phyloP scores from a whole-genome alignment of 2,329 filamentous ascomycete species.

The Cladosporium velox region DNA sequence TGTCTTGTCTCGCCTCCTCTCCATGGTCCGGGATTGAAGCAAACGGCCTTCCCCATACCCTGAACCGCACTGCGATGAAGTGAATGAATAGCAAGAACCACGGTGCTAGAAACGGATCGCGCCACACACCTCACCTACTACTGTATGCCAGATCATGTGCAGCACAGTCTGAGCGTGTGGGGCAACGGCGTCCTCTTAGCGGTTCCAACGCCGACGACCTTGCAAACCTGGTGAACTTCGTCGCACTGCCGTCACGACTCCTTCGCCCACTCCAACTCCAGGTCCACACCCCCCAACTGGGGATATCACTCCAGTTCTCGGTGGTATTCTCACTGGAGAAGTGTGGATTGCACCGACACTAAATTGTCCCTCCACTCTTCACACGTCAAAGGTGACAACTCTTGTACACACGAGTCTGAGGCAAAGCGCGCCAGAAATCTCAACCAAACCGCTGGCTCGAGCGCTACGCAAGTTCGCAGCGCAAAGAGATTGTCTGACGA shows the following conservation, averaged over 20 bases:
- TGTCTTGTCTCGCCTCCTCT: background rate
- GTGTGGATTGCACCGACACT: conserved; percentile 20
- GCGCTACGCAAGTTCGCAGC: conserved; percentile 14
- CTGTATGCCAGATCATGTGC: conserved; percentile 12
- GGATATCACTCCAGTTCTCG: conserved; percentile 19
- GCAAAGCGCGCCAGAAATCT: conserved; percentile 12
- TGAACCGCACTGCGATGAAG: background rate
- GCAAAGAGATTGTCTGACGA: conserved; percentile 9
- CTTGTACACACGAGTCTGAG: background rate
- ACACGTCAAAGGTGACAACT: background rate
- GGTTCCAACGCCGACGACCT: conserved; percentile 3
- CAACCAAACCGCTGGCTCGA: conserved; percentile 19
- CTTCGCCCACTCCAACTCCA: conserved; percentile 13
- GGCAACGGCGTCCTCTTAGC: conserved; percentile 16
- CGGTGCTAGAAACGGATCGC: conserved; percentile 4
- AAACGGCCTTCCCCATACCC: conserved; percentile 1
- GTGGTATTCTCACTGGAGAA: conserved; percentile 12
- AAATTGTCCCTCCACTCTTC: conserved; percentile 21
- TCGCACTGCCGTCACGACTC: conserved; percentile 7
- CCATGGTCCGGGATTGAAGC: background rate
- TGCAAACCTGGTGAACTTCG: conserved; percentile 1
- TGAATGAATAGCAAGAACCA: conserved; percentile 1
- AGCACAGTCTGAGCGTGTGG: conserved; percentile 6
- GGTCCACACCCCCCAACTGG: conserved; percentile 13
- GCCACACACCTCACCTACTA: background rate